Percentiles rank a stretch among this genome's conserved stretches.
These are phyloP conservation scores for Sicyos edulis DNA, from an alignment of 306 rosid species.

Conservation along the genomic window DNA sequence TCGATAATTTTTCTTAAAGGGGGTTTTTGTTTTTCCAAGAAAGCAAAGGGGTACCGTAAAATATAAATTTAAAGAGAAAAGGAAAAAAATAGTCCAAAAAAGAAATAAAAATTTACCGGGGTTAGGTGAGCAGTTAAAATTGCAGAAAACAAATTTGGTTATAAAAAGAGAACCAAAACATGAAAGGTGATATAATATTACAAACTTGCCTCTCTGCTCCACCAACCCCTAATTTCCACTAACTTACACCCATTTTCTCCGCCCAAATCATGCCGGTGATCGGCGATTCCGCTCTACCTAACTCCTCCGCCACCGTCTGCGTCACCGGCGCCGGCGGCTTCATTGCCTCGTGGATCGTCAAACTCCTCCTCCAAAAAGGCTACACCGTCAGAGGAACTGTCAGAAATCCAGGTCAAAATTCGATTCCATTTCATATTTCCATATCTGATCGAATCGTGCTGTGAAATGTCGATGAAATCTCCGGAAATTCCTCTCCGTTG, in stretches of 20 bases:
- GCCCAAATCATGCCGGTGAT: slow-evolving; percentile 4
- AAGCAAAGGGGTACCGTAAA: too few relatives aligned
- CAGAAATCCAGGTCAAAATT: slow-evolving; percentile 62
- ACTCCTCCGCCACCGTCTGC: slow-evolving; percentile 44
- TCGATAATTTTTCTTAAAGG: too few relatives aligned
- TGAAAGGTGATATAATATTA: background rate
- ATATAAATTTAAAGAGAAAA: too few relatives aligned
- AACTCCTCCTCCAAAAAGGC: slow-evolving; percentile 60
- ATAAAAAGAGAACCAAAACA: slow-evolving; percentile 21
- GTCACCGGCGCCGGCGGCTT: slow-evolving; percentile 97
- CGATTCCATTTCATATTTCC: background rate
- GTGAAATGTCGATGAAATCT: slow-evolving; percentile 2
- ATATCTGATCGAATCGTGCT: background rate
- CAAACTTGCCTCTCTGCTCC: background rate
- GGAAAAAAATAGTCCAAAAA: too few relatives aligned
- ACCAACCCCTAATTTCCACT: slow-evolving; percentile 12
- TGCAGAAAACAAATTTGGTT: background rate
- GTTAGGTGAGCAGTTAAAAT: slow-evolving; percentile 30
- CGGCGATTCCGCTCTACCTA: background rate
- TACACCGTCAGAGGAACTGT: slow-evolving; percentile 80
- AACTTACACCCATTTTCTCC: background rate
- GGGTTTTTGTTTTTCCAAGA: too few relatives aligned
- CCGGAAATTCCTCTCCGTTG: background rate
- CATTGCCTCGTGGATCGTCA: slow-evolving; percentile 90
- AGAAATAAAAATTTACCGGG: background rate